A percentile compares a stretch with the other conserved stretches of the same genome.
Evolutionary conservation across 78 protist genomes (phyloP).

Genomic region (Speleostelium caveatum): DNA sequence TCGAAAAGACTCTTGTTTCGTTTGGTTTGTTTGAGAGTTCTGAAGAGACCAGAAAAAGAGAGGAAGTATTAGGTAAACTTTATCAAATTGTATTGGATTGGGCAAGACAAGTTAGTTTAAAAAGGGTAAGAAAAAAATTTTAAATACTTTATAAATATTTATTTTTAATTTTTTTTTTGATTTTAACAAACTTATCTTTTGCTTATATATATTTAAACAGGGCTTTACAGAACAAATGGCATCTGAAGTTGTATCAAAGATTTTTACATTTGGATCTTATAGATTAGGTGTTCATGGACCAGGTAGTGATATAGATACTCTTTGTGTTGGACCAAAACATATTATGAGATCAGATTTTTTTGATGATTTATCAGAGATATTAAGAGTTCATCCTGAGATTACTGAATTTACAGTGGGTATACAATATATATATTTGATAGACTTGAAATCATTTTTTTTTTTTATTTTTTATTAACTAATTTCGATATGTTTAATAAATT

Average conservation of each 20-base stretch:
- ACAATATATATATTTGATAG: neutral
- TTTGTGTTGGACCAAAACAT: slow-evolving; percentile 91
- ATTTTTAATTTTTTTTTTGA: neutral
- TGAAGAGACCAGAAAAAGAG: slow-evolving; percentile 77
- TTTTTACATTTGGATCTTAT: slow-evolving; percentile 98
- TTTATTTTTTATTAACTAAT: neutral
- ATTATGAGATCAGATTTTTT: slow-evolving; percentile 92
- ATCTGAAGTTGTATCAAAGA: slow-evolving; percentile 68
- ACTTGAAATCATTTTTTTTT: neutral
- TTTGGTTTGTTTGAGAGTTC: slow-evolving; percentile 74
- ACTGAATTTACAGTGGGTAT: slow-evolving; percentile 73
- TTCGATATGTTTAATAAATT: neutral
- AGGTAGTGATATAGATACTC: slow-evolving; percentile 98
- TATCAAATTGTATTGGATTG: slow-evolving; percentile 78
- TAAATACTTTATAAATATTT: neutral
- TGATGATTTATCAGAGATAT: slow-evolving; percentile 38
- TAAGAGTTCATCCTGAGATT: slow-evolving; percentile 81
- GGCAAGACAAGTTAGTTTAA: slow-evolving; percentile 57
- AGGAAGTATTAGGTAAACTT: slow-evolving; percentile 84
- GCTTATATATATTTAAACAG: neutral
- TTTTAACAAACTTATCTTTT: neutral
- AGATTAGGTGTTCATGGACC: slow-evolving; percentile 94
- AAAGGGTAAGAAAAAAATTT: slow-evolving; percentile 24
- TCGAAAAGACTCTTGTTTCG: slow-evolving; percentile 42
- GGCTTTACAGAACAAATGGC: slow-evolving; percentile 61